Percentiles rank a stretch among this genome's conserved stretches.
Evolutionary conservation across 345 rosid genomes (phyloP).

Genomic region (Gossypioides kirkii): DNA sequence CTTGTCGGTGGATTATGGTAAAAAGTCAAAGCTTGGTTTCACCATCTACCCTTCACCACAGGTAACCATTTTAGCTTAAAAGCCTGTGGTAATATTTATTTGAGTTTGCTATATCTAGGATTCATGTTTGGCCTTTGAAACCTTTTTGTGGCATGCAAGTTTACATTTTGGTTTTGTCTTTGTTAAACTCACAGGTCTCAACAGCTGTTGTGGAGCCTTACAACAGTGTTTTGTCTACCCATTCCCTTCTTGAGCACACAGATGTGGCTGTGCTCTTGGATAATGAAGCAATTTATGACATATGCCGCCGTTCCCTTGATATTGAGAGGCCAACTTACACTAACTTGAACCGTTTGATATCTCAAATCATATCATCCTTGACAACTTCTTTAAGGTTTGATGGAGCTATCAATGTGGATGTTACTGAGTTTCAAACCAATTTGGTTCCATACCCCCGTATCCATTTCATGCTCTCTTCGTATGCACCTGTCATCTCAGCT

Average conservation of each 20-base stretch:
- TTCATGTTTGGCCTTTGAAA: background rate
- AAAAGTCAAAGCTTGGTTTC: constrained; percentile 87
- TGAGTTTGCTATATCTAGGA: background rate
- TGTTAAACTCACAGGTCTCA: constrained; percentile 46
- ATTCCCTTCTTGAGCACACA: constrained; percentile 82
- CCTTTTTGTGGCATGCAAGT: background rate
- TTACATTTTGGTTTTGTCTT: background rate
- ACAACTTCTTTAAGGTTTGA: constrained; percentile 79
- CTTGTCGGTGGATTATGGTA: constrained; percentile 80
- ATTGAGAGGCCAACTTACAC: constrained; percentile 74
- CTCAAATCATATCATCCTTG: constrained; percentile 68
- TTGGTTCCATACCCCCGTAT: constrained; percentile 81
- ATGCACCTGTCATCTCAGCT: constrained; percentile 75
- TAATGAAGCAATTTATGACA: constrained; percentile 79
- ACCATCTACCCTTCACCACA: constrained; percentile 80
- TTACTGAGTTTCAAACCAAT: constrained; percentile 75
- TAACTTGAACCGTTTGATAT: constrained; percentile 71
- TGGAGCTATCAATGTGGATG: constrained; percentile 77
- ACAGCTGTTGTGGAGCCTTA: constrained; percentile 85
- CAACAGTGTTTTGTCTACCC: constrained; percentile 77
- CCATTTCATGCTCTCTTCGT: constrained; percentile 86
- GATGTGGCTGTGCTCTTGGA: constrained; percentile 75
- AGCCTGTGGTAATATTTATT: no score
- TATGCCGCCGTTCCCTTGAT: constrained; percentile 69
- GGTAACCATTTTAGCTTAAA: constrained; percentile 23